phyloP scores from a whole-genome alignment of 768 basidiomycete species.

The Rhizopogon rudus region DNA sequence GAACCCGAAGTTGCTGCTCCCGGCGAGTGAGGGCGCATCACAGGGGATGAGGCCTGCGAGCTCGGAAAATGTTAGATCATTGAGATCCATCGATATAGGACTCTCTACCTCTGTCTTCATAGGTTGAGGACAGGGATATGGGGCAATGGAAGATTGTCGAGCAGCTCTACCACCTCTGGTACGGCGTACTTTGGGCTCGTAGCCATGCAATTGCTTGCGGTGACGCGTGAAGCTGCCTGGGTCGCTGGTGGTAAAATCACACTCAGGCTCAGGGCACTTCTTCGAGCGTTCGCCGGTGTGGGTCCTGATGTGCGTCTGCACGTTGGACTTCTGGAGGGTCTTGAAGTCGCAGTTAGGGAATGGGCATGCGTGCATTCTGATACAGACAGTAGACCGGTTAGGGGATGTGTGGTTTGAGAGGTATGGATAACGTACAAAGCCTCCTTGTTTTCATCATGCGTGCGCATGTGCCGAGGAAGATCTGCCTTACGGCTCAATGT shows the following conservation, averaged over 20 bases:
- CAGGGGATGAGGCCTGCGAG: not conserved
- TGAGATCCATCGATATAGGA: not conserved
- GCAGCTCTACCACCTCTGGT: not conserved
- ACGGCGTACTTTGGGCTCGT: conserved; percentile 9
- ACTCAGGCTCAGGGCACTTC: conserved; percentile 13
- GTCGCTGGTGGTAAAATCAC: conserved; percentile 10
- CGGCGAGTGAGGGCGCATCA: not conserved
- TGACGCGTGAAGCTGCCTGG: conserved; percentile 20
- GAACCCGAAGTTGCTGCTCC: not conserved
- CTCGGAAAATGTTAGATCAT: not conserved
- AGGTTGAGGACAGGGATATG: conserved; percentile 1
- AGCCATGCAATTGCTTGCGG: conserved; percentile 12
- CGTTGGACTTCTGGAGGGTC: conserved; percentile 23
- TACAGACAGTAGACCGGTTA: conserved; percentile 1
- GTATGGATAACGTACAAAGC: conserved; percentile 12
- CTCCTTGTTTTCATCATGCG: conserved; percentile 18
- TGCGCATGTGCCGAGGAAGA: conserved; percentile 21
- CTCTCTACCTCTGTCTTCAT: not conserved
- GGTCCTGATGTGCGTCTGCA: conserved; percentile 20
- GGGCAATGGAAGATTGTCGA: not conserved
- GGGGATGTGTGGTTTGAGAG: not conserved
- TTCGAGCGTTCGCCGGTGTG: conserved; percentile 14
- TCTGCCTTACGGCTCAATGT: conserved; percentile 20
- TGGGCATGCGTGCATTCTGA: conserved; percentile 22
- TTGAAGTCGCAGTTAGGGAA: conserved; percentile 13